Evolutionary conservation across 192 early-diverging fungal genomes (phyloP).

Genomic region (Coemansia sp.): DNA sequence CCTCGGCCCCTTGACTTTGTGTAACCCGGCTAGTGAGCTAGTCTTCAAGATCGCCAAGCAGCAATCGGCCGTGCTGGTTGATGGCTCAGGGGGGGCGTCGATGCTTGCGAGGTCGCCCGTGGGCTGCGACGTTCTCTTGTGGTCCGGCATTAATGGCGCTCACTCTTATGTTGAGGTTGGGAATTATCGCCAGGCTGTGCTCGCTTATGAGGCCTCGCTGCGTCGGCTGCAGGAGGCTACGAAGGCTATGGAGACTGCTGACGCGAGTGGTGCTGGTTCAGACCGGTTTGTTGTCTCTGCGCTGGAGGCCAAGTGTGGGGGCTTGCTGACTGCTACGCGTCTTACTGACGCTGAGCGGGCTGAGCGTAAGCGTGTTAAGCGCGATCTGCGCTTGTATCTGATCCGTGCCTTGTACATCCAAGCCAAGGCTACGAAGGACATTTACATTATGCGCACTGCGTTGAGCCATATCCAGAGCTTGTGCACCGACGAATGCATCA

Average conservation of each 20-base stretch:
- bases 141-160: conserved; percentile 69
- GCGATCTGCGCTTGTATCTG: conserved; percentile 42
- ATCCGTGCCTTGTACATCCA: conserved; percentile 54
- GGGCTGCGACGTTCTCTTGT: conserved; percentile 47
- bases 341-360: conserved; percentile 19
- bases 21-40: conserved; percentile 18
- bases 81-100: no score
- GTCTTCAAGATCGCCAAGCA: conserved; percentile 22
- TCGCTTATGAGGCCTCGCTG: conserved; percentile 66
- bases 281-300: not conserved
- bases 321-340: not conserved
- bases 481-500: conserved; percentile 14
- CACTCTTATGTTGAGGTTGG: conserved; percentile 73
- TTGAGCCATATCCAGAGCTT: conserved; percentile 45
- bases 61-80: not conserved
- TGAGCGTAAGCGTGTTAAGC: conserved; percentile 18
- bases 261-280: not conserved
- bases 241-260: conserved; percentile 7
- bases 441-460: conserved; percentile 59
- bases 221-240: conserved; percentile 38
- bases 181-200: conserved; percentile 68
- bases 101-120: conserved; percentile 1
- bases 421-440: conserved; percentile 64
- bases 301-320: not conserved
- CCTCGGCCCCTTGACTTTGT: conserved; percentile 23